Evolutionary conservation across 2,329 filamentous ascomycete genomes (phyloP).

Genomic region (Cladophialophora chaetospira): DNA sequence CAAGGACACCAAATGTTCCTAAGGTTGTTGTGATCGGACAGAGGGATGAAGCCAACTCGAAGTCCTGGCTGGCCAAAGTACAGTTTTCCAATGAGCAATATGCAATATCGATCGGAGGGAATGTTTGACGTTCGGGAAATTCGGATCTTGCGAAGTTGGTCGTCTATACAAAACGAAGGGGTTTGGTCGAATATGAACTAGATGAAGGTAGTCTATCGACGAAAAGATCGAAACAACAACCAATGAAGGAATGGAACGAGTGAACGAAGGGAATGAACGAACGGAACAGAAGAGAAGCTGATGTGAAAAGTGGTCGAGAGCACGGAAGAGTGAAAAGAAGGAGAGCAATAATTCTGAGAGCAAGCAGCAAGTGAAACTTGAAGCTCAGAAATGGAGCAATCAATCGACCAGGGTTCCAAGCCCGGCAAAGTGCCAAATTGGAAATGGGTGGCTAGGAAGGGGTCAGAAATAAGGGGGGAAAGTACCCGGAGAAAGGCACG

Average conservation of each 20-base stretch:
- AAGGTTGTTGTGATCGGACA: neutral
- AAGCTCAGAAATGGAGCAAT: conserved; percentile 8
- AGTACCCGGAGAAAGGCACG: conserved; percentile 10
- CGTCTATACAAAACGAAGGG: conserved; percentile 22
- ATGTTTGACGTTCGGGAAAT: neutral
- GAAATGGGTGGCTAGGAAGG: conserved; percentile 28
- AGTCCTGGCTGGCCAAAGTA: conserved; percentile 1
- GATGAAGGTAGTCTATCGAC: conserved; percentile 33
- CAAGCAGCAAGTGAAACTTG: conserved; percentile 25
- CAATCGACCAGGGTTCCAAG: conserved; percentile 4
- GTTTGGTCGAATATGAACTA: conserved; percentile 36
- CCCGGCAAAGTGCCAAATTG: conserved; percentile 14
- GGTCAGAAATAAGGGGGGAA: conserved; percentile 33
- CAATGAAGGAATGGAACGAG: conserved; percentile 26
- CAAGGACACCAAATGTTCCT: conserved; percentile 20
- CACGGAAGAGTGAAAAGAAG: conserved; percentile 21
- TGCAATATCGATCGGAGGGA: conserved; percentile 5
- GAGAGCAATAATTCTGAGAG: conserved; percentile 13
- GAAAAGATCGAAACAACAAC: conserved; percentile 28
- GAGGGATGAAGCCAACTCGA: neutral
- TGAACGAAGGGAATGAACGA: conserved; percentile 31
- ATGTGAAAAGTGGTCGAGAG: conserved; percentile 28
- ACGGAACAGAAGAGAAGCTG: conserved; percentile 32
- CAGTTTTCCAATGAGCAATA: neutral
- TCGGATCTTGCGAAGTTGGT: neutral